Percentiles rank a stretch among this genome's conserved stretches.
Conservation (phyloP, 2,329 filamentous ascomycete species). For the Epichloe hybrida region DNA sequence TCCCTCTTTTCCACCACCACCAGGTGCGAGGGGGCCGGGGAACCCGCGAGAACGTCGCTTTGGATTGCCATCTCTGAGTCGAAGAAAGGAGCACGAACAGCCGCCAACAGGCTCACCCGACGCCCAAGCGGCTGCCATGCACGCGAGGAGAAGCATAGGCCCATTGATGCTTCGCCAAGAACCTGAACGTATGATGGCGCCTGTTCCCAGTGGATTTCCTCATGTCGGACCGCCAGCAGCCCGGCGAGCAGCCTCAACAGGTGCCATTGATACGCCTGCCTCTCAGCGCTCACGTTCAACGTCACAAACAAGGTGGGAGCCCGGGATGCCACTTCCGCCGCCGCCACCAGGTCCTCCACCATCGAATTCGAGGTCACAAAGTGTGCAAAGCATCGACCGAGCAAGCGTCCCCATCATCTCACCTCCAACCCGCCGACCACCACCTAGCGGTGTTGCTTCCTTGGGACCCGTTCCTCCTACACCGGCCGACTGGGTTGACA, state of each 20-base stretch:
- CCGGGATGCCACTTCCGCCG: slow-evolving; percentile 59
- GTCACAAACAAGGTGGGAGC: slow-evolving; percentile 52
- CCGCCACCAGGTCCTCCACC: slow-evolving; percentile 69
- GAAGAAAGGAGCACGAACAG: slow-evolving; percentile 34
- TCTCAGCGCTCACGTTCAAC: slow-evolving; percentile 45
- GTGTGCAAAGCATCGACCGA: slow-evolving; percentile 53
- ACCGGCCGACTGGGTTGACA: slow-evolving; percentile 64
- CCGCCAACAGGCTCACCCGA: slow-evolving; percentile 24
- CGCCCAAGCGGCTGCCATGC: slow-evolving; percentile 20
- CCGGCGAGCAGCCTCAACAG: slow-evolving; percentile 60
- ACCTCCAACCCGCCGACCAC: slow-evolving; percentile 49
- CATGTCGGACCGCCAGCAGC: slow-evolving; percentile 44
- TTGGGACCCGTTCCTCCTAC: slow-evolving; percentile 67
- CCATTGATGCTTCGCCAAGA: slow-evolving; percentile 18
- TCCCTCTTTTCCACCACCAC: slow-evolving; percentile 45
- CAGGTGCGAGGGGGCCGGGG: slow-evolving; percentile 31
- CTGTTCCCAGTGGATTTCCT: slow-evolving; percentile 10
- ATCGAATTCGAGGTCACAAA: slow-evolving; percentile 55
- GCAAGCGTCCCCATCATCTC: slow-evolving; percentile 39
- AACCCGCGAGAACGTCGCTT: slow-evolving; percentile 44
- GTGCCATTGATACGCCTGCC: slow-evolving; percentile 47
- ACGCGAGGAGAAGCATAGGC: slow-evolving; percentile 24
- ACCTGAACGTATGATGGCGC: slow-evolving; percentile 10
- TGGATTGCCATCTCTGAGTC: slow-evolving; percentile 37
- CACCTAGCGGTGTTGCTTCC: slow-evolving; percentile 41